These are phyloP conservation scores for Stylosanthes scabra DNA, from an alignment of 331 rosid genomes.

Conservation along the genomic window DNA sequence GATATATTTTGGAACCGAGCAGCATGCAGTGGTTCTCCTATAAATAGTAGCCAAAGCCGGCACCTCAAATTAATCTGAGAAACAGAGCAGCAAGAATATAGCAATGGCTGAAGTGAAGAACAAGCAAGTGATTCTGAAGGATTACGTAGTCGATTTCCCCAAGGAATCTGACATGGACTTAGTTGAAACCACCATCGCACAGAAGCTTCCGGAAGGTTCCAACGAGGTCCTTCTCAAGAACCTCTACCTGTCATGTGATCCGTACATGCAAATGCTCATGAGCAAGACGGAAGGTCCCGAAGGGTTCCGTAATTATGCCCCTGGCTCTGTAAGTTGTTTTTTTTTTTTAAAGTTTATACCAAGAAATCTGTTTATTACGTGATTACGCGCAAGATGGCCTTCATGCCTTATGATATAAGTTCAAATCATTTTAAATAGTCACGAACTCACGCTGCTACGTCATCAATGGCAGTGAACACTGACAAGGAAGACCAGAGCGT, in stretches of 20 bases:
- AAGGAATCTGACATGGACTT: slow-evolving; percentile 31
- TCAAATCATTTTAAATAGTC: no score
- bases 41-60: no score
- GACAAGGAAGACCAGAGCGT: no score
- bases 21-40: no score
- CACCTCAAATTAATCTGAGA: neutral
- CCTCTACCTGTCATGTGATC: slow-evolving; percentile 36
- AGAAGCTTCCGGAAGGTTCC: slow-evolving; percentile 38
- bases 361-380: no score
- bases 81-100: neutral
- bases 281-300: neutral
- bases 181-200: slow-evolving; percentile 8
- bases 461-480: no score
- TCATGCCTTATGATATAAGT: no score
- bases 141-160: slow-evolving; percentile 16
- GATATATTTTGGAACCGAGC: no score
- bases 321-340: slow-evolving; percentile 24
- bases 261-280: slow-evolving; percentile 33
- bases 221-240: slow-evolving; percentile 18
- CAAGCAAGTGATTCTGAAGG: slow-evolving; percentile 33
- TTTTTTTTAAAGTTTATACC: no score
- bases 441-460: no score
- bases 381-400: no score
- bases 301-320: neutral
- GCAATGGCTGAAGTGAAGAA: slow-evolving; percentile 30